Conservation (phyloP, 129 eudicot genomes). For the Chrysanthemum makinoi region DNA sequence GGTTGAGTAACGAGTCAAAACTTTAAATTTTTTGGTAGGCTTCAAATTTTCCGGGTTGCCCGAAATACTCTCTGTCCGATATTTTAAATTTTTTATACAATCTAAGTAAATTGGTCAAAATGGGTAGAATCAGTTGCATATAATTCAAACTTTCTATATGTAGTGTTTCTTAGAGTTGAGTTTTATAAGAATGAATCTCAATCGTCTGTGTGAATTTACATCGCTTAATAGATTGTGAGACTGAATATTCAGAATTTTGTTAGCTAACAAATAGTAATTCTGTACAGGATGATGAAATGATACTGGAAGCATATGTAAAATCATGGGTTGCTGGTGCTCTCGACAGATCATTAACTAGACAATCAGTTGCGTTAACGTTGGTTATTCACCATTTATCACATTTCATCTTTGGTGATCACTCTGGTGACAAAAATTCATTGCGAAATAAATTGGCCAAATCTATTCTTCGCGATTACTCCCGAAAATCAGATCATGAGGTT, state of each 20-base stretch:
- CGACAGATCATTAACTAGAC: constrained; percentile 68
- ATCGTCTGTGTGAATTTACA: not conserved
- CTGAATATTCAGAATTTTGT: constrained; percentile 4
- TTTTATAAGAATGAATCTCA: constrained; percentile 13
- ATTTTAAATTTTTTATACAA: too few relatives aligned
- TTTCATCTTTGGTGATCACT: constrained; percentile 49
- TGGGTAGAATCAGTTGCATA: not conserved
- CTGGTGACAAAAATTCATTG: constrained; percentile 39
- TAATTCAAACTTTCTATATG: not conserved
- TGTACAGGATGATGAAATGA: constrained; percentile 71
- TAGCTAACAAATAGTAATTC: not conserved
- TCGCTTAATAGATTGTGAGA: constrained; percentile 9
- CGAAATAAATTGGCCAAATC: constrained; percentile 72
- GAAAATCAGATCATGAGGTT: constrained; percentile 80
- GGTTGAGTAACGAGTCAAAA: constrained; percentile 18
- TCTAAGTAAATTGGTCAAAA: not conserved
- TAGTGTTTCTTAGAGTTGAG: constrained; percentile 14
- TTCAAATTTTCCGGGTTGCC: not conserved
- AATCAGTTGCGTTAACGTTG: constrained; percentile 59
- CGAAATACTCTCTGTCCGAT: not conserved
- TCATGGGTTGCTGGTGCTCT: constrained; percentile 93
- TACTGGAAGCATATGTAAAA: constrained; percentile 84
- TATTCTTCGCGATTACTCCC: constrained; percentile 73
- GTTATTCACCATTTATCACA: constrained; percentile 76
- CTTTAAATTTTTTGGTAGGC: too few relatives aligned